Percentiles rank a stretch among this genome's conserved stretches.
Conservation (phyloP, 495 filamentous ascomycete genomes). For the Hypoxylon intermedium region DNA sequence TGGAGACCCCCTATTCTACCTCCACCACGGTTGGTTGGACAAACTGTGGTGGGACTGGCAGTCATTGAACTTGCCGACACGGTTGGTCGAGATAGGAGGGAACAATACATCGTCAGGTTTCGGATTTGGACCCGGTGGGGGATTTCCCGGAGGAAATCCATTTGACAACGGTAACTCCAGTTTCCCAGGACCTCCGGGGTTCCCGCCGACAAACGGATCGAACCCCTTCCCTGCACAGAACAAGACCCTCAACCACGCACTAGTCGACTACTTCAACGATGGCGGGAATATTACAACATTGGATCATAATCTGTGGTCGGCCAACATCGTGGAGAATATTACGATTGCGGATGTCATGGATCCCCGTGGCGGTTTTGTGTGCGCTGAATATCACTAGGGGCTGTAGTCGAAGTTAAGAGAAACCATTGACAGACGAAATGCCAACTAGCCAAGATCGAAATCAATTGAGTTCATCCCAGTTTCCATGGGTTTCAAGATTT, state of each 20-base stretch:
- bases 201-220: conserved; percentile 10
- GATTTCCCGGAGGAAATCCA: conserved; percentile 9
- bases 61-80: conserved; percentile 37
- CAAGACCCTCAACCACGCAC: conserved; percentile 16
- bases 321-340: conserved; percentile 35
- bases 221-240: conserved; percentile 23
- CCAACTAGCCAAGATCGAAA: no score
- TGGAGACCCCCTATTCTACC: conserved; percentile 59
- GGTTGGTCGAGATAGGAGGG: conserved; percentile 43
- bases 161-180: conserved; percentile 7
- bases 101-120: conserved; percentile 27
- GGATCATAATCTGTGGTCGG: conserved; percentile 42
- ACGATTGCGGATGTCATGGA: conserved; percentile 51
- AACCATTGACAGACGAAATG: no score
- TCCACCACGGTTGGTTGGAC: conserved; percentile 61
- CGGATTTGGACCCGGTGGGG: conserved; percentile 10
- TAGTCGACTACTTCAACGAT: conserved; percentile 44
- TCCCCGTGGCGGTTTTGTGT: conserved; percentile 38
- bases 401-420: neutral
- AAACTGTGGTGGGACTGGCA: conserved; percentile 61
- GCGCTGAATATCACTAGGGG: conserved; percentile 38
- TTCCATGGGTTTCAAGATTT: neutral
- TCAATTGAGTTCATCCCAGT: no score
- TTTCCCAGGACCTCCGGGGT: conserved; percentile 1
- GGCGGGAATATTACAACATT: conserved; percentile 45